Evolutionary conservation across 1,284 basidiomycete genomes (phyloP).

Genomic region (Neolentinus lepideus): DNA sequence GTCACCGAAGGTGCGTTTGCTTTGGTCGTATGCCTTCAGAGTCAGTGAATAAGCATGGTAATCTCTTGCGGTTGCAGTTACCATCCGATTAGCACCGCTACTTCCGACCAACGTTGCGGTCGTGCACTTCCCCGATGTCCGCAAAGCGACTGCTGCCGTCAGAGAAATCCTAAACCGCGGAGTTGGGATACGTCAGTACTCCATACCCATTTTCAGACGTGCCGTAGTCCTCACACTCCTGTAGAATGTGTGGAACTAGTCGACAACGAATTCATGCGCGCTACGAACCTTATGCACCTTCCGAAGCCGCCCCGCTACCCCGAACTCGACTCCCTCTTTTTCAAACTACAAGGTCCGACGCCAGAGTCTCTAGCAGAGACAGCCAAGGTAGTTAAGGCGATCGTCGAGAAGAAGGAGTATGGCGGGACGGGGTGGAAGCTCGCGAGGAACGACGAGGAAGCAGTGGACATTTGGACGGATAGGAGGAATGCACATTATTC

Average conservation of each 20-base stretch:
- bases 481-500: slow-evolving; percentile 80
- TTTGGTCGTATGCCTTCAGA: background rate
- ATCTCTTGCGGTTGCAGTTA: slow-evolving; percentile 56
- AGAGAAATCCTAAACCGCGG: slow-evolving; percentile 70
- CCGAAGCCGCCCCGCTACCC: slow-evolving; percentile 49
- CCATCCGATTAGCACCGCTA: slow-evolving; percentile 73
- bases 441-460: slow-evolving; percentile 62
- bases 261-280: slow-evolving; percentile 65
- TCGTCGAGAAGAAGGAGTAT: slow-evolving; percentile 45
- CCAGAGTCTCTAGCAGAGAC: slow-evolving; percentile 56
- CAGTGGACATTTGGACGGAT: slow-evolving; percentile 76
- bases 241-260: slow-evolving; percentile 69
- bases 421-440: slow-evolving; percentile 68
- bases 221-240: background rate
- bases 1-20: slow-evolving; percentile 69
- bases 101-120: slow-evolving; percentile 72
- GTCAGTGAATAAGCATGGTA: too few relatives aligned
- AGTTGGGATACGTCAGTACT: slow-evolving; percentile 56
- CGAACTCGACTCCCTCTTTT: slow-evolving; percentile 72
- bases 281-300: slow-evolving; percentile 60
- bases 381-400: slow-evolving; percentile 46
- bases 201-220: background rate
- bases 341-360: slow-evolving; percentile 81
- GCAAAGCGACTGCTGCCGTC: slow-evolving; percentile 66
- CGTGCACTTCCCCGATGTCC: slow-evolving; percentile 62